Base-by-base conservation (phyloP, 108 stramenopile species). In the Nitzschia inconspicua region DNA sequence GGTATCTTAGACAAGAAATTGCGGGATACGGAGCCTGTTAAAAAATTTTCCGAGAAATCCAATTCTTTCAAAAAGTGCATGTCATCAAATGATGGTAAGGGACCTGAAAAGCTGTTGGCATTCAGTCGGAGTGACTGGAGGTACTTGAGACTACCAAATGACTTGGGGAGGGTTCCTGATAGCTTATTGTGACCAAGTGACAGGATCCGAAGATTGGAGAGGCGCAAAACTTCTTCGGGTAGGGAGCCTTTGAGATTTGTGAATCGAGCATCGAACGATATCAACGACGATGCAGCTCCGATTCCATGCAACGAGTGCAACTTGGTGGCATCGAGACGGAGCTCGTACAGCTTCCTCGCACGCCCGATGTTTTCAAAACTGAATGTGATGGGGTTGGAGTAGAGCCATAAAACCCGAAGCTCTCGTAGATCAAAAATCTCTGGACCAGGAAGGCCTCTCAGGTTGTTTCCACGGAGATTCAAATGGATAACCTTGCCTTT, bases 261-360 rank as follows among this genome's bases (percentile, higher is more conserved):
- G 35, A 82, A 63, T 23, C 79, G 49, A 9, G 84, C 75, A 64
- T 90, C 81, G 34, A 90, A 37, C 25, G 83, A 75, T 42, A 76
- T 60, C 0, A 90, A 65, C 8, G 78, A 60, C 26, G 68, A n/a
- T 46, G 84, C 84, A 22, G 65, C 65, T 30, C 74, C 79, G 34
- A 90, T 78, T 18, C 89, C 89, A 5, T 74, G 40, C 39, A 91
- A 27, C 42, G 65, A 57, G 9, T 40, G 62, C 19, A 87, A 31
- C 32, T 75, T 71, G 20, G 85, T 80, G 39, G 72, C 60, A 37
- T 70, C 65, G 1, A 91, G 60, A 13, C 63, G 63, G 11, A 91
- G 65, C 40, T 81, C 73, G 66, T 81, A 73, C 8, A 91, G 69
- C 8, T 60, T 56, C n/a, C 54, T n/a, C 8, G 83, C 77, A 20